A percentile compares a stretch with the other conserved stretches of the same genome.
Conservation (phyloP, 768 basidiomycete species). For the Suillus variegatus region DNA sequence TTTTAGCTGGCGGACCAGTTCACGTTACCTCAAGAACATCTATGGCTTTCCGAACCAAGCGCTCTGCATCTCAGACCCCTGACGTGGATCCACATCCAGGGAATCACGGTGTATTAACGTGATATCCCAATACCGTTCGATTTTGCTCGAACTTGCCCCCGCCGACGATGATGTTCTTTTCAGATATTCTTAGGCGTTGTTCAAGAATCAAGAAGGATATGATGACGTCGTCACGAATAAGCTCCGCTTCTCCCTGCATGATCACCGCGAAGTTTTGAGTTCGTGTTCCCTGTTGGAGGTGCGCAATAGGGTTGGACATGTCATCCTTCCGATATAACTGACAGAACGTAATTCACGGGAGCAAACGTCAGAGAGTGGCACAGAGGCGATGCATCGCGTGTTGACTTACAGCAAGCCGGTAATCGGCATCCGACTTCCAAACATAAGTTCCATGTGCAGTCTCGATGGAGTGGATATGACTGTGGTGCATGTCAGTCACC, state of each 20-base stretch:
- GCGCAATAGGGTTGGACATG: slow-evolving; percentile 10
- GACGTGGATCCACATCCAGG: not conserved
- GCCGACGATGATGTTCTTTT: slow-evolving; percentile 12
- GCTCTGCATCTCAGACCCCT: not conserved
- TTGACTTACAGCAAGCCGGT: slow-evolving; percentile 16
- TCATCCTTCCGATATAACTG: slow-evolving; percentile 15
- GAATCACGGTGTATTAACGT: not conserved
- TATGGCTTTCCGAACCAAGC: not conserved
- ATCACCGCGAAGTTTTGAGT: slow-evolving; percentile 15
- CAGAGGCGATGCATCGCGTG: not conserved
- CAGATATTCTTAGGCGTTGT: slow-evolving; percentile 14
- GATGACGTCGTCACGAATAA: slow-evolving; percentile 16
- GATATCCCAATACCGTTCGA: slow-evolving; percentile 10
- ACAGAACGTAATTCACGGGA: not conserved
- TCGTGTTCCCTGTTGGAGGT: slow-evolving; percentile 9
- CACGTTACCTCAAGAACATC: not conserved
- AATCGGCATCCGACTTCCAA: slow-evolving; percentile 17
- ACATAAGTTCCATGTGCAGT: slow-evolving; percentile 5
- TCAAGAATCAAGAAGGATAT: slow-evolving; percentile 18
- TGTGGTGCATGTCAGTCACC: not conserved
- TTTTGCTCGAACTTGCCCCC: slow-evolving; percentile 18
- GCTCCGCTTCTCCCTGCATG: slow-evolving; percentile 11
- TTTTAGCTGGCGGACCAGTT: not conserved
- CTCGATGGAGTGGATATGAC: slow-evolving; percentile 14
- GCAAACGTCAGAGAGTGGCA: not conserved